Evolutionary conservation across 1,139 yeast genomes (phyloP), one percentile per base, ranked within the genome.

Genomic region (Oligophagozyma castellii): DNA sequence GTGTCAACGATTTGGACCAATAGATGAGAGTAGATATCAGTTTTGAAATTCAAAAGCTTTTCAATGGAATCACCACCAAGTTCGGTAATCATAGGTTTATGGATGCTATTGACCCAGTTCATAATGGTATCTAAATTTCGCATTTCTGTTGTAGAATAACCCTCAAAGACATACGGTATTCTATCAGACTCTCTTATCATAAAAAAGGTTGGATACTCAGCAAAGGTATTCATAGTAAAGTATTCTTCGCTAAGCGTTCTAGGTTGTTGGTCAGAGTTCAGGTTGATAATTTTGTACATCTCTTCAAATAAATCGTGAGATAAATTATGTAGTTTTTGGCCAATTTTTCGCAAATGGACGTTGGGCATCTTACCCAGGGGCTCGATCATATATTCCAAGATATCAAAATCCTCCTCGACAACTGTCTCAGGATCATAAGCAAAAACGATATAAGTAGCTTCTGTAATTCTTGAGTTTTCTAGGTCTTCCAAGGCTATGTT

Each of bases 111-210:
- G 15, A 76, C 54, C 54, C 75, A 76, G 8, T 60, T 43, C 38
- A 61, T 45, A n/a, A 78, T 56, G 26, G 57, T 54, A 12, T 56
- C 58, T 18, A 53, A 51, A 37, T 67, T 62, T 39, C 86, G 61
- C 37, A 69, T 61, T 41, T 76, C 80, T 32, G 70, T 70, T 2
- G 80, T 68, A 0, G 74, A 72, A 51, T 69, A 70, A 34, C 68
- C 70, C 41, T 70, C 78, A 40, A 53, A 73, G 4, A 73, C 63
- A 5, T 58, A 55, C 0, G 78, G 65, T 27, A 65, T 49, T 32
- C 70, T 47, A 4, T 71, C 57, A 32, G 68, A 65, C 31, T 75
- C 76, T 40, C 69, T 73, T 44, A 74, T 65, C 14, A 74, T 57
- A 22, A 71, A 52, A 14, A 77, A 42, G 11, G 79, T 70, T 2